These are phyloP conservation scores for Pseudogymnoascus sp. DNA, from an alignment of 2,329 filamentous ascomycete species.

Conservation along the genomic window DNA sequence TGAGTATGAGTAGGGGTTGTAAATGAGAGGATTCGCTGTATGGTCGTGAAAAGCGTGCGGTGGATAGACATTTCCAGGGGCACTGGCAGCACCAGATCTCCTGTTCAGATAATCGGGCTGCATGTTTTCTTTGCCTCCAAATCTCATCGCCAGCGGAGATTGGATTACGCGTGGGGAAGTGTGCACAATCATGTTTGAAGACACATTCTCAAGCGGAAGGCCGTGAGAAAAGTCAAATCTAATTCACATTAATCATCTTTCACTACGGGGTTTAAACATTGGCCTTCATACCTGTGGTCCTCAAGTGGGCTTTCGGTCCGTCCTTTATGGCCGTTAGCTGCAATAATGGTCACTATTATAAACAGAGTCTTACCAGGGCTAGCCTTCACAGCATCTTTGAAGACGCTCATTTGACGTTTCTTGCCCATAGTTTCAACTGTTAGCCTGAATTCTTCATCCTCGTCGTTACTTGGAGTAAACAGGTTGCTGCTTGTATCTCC, in stretches of 20 bases:
- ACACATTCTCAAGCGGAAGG: constrained; percentile 16
- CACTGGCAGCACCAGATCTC: constrained; percentile 11
- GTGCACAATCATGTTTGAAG: constrained; percentile 11
- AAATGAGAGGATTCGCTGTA: constrained; percentile 24
- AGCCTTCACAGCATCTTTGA: constrained; percentile 22
- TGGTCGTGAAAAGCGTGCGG: constrained; percentile 22
- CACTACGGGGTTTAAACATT: neutral
- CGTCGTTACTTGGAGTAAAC: constrained; percentile 20
- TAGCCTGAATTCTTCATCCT: constrained; percentile 26
- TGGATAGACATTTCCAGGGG: constrained; percentile 21
- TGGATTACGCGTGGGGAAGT: constrained; percentile 22
- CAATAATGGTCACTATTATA: neutral
- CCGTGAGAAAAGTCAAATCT: constrained; percentile 23
- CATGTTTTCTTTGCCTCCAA: constrained; percentile 22
- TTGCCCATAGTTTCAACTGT: constrained; percentile 22
- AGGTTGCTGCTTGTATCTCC: neutral
- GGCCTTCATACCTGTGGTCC: constrained; percentile 21
- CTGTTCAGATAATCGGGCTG: constrained; percentile 16
- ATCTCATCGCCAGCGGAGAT: constrained; percentile 16
- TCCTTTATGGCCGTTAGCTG: constrained; percentile 14
- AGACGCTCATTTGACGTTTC: constrained; percentile 23
- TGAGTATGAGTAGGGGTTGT: constrained; percentile 17
- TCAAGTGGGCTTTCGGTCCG: constrained; percentile 26
- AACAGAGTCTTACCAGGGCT: constrained; percentile 21
- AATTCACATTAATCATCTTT: neutral